These are phyloP conservation scores for Aurinia saxatilis DNA, from an alignment of 345 rosid genomes.

Conservation along the genomic window DNA sequence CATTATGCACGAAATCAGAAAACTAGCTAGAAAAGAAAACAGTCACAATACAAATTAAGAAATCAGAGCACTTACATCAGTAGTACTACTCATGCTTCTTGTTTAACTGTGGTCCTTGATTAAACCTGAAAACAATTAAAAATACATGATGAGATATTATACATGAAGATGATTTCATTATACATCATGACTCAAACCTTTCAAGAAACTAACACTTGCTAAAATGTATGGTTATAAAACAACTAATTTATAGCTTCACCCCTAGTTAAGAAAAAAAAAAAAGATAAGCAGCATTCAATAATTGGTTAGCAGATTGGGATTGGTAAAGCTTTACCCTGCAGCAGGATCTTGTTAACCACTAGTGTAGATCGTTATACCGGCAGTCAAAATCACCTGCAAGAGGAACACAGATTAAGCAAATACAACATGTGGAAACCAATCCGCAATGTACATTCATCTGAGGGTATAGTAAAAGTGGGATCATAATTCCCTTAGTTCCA, in stretches of 20 bases:
- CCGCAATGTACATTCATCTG: background rate
- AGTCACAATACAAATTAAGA: too few relatives aligned
- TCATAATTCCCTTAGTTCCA: background rate
- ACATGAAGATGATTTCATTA: too few relatives aligned
- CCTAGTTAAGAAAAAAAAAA: too few relatives aligned
- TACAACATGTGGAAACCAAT: background rate
- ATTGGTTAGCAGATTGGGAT: background rate
- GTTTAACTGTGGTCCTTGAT: too few relatives aligned
- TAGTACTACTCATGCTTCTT: too few relatives aligned
- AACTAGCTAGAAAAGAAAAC: too few relatives aligned
- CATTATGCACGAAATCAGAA: too few relatives aligned
- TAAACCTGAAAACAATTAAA: too few relatives aligned
- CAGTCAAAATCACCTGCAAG: constrained; percentile 23
- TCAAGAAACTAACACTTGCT: background rate
- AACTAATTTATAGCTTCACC: background rate
- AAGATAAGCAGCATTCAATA: background rate
- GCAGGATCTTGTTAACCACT: background rate
- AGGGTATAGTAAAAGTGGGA: background rate
- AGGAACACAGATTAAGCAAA: constrained; percentile 1
- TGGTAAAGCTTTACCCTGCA: background rate
- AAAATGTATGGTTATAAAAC: background rate
- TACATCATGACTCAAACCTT: too few relatives aligned
- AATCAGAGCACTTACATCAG: too few relatives aligned
- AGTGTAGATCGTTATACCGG: constrained; percentile 2
- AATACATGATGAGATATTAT: too few relatives aligned